These are phyloP conservation scores for Aspergillus sergii DNA, from an alignment of 2,329 filamentous ascomycete species.

Conservation along the genomic window DNA sequence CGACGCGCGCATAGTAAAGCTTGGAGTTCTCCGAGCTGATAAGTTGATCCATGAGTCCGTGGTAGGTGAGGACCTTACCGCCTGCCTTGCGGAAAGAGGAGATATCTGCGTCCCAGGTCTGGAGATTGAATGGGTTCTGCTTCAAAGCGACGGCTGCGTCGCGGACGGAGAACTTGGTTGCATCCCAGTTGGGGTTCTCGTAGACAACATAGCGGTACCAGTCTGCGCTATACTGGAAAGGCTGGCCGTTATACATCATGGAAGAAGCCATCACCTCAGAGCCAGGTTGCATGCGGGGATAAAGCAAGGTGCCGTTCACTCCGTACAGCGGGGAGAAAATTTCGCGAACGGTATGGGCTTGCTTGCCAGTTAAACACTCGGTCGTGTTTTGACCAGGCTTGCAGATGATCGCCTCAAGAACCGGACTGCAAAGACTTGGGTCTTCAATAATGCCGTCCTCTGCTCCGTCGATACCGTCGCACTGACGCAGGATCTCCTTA, in stretches of 20 bases:
- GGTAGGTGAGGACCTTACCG: constrained; percentile 47
- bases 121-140: constrained; percentile 52
- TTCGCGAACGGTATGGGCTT: constrained; percentile 33
- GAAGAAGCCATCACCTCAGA: constrained; percentile 29
- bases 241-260: constrained; percentile 39
- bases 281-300: constrained; percentile 40
- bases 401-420: constrained; percentile 37
- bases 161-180: constrained; percentile 39
- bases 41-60: constrained; percentile 50
- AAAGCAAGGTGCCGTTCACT: constrained; percentile 32
- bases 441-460: constrained; percentile 43
- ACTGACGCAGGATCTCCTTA: constrained; percentile 40
- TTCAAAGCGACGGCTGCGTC: constrained; percentile 40
- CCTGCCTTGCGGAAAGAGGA: constrained; percentile 48
- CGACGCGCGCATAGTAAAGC: constrained; percentile 55
- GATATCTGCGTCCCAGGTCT: constrained; percentile 53
- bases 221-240: constrained; percentile 42
- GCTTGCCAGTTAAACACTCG: constrained; percentile 33
- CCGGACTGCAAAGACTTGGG: constrained; percentile 36
- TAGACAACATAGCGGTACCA: constrained; percentile 51
- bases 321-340: constrained; percentile 38
- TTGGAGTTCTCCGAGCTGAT: constrained; percentile 56
- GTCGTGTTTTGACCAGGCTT: constrained; percentile 16
- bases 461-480: constrained; percentile 35
- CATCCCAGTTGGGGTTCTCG: constrained; percentile 43